phyloP scores from a whole-genome alignment of 2,329 filamentous ascomycete species.

The Botrytis sinoallii region DNA sequence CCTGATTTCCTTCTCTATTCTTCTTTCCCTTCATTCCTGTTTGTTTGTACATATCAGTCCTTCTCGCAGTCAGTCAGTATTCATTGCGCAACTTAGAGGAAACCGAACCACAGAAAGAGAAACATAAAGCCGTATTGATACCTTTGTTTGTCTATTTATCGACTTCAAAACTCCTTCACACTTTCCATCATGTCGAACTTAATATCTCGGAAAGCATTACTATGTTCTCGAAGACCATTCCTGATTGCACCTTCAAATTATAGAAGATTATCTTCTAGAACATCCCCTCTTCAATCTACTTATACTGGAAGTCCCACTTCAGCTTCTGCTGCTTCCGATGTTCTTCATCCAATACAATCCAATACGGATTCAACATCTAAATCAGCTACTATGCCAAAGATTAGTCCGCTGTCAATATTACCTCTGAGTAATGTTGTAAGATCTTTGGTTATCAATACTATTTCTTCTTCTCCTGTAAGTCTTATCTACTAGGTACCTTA shows the following conservation, averaged over 20 bases:
- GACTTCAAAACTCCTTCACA: neutral
- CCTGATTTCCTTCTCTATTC: neutral
- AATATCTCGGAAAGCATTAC: neutral
- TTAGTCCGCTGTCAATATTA: constrained; percentile 58
- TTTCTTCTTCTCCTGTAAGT: constrained; percentile 61
- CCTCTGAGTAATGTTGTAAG: constrained; percentile 65
- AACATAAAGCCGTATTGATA: neutral
- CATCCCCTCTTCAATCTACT: constrained; percentile 22
- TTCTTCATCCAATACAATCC: constrained; percentile 4
- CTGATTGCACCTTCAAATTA: neutral
- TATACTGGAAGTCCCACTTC: constrained; percentile 22
- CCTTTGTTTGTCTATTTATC: neutral
- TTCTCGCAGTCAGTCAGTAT: neutral
- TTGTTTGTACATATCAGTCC: neutral
- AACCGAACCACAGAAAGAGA: neutral
- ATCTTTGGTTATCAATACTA: constrained; percentile 64
- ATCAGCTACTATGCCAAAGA: constrained; percentile 27
- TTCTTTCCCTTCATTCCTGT: neutral
- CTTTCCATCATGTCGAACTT: neutral
- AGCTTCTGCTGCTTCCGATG: constrained; percentile 21
- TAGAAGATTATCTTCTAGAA: constrained; percentile 31
- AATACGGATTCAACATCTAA: constrained; percentile 4
- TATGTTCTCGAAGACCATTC: neutral
- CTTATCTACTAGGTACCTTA: neutral
- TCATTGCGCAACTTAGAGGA: neutral